Evolutionary conservation across 116 monocot species (phyloP), one percentile per base, ranked within the genome.

Genomic region (Zostera marina): DNA sequence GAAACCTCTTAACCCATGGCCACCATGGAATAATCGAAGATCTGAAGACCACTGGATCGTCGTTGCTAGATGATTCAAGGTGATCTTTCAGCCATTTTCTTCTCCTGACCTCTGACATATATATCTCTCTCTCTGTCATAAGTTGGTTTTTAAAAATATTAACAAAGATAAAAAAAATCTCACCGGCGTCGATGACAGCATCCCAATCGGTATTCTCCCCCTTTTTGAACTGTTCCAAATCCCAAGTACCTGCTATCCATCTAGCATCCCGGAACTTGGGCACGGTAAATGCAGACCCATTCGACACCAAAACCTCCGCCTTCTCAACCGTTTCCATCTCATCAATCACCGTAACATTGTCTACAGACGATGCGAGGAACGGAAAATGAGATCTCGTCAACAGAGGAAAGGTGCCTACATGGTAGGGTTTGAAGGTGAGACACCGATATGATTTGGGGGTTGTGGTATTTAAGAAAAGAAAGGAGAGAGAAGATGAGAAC

Each of bases 1-100:
- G 89, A 72, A 69, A 98, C 59, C 83, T 78, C 61, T 89, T 89
- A 41, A 89, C 61, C 96, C 96, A 98, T 58, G 85, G 55, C 90
- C 89, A 98, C 96, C 96, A 98, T 4, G 96, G 96, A 47, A 98
- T 70, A 40, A 85, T 72, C 41, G 96, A 83, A 38, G 89, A 80
- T 45, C 89, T 83, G 42, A 98, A 98, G 25, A 85, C 47, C 11
- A 89, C 64, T 11, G 80, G 80, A 21, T 78, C 78, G 8, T 74
- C 62, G 47, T 72, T 78, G 62, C 63, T 89, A 16, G 96, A 80
- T 42, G 85, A 66, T 79, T 85, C 83, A 8, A 90, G 96, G 66
- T 73, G 65, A 61, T 83, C 90, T 83, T 89, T 68, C 41, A 90
- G 82, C 90, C 96, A 98, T 78, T 98, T 98, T 66, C 96, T 85